Percentiles rank a stretch among this genome's conserved stretches.
These are phyloP conservation scores for Metschnikowia shivogae DNA, from an alignment of 805 yeast species.

Conservation along the genomic window DNA sequence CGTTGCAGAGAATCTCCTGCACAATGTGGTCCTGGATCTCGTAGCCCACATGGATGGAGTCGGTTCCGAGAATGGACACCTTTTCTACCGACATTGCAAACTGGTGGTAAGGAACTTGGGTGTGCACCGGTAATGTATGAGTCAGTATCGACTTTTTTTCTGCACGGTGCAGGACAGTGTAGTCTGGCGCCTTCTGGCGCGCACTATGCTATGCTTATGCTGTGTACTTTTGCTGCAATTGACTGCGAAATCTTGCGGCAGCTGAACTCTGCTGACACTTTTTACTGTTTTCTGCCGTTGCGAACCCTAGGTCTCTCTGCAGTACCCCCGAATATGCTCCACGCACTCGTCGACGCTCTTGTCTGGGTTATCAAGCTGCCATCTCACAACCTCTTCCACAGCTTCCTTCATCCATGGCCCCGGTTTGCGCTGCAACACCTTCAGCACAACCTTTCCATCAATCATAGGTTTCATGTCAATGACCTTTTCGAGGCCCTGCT, in stretches of 20 bases:
- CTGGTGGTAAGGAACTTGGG: neutral
- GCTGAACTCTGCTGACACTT: too few species aligned
- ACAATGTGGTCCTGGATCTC: constrained; percentile 73
- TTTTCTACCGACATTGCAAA: constrained; percentile 35
- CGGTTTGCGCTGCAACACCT: constrained; percentile 53
- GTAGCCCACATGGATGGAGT: constrained; percentile 87
- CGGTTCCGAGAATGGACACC: constrained; percentile 76
- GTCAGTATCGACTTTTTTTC: constrained; percentile 5
- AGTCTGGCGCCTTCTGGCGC: neutral
- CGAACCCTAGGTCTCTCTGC: constrained; percentile 4
- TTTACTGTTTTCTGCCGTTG: neutral
- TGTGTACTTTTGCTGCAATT: too few species aligned
- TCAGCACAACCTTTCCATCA: constrained; percentile 68
- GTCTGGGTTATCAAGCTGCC: constrained; percentile 77
- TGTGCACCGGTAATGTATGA: constrained; percentile 3
- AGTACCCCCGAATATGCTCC: constrained; percentile 31
- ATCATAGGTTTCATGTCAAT: constrained; percentile 58
- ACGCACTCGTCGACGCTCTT: constrained; percentile 53
- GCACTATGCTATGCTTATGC: neutral
- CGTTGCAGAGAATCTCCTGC: constrained; percentile 52
- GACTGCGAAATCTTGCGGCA: too few species aligned
- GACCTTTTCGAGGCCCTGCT: constrained; percentile 37
- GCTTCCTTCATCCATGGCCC: constrained; percentile 82
- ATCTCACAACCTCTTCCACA: constrained; percentile 52
- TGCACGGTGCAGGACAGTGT: constrained; percentile 4